These are phyloP conservation scores for Starmerella bacillaris DNA, from an alignment of 805 yeast species.

Conservation along the genomic window DNA sequence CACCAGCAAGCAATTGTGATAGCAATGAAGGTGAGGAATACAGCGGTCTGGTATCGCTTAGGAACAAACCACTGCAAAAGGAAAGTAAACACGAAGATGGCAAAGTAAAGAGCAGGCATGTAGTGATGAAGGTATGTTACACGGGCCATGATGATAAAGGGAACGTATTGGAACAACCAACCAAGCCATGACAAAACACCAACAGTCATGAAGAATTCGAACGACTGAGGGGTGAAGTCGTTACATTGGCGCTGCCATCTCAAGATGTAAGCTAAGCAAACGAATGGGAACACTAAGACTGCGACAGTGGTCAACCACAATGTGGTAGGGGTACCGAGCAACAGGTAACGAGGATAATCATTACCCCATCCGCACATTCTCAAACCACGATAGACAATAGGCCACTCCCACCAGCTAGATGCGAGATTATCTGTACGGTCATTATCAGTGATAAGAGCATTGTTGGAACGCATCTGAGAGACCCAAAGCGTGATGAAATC, in stretches of 20 bases:
- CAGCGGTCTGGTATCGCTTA: conserved; percentile 17
- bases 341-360: conserved; percentile 38
- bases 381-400: conserved; percentile 45
- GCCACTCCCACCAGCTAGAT: conserved; percentile 75
- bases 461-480: conserved; percentile 73
- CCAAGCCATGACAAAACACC: conserved; percentile 77
- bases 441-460: conserved; percentile 60
- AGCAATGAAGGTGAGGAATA: conserved; percentile 33
- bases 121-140: conserved; percentile 95
- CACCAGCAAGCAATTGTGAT: conserved; percentile 40
- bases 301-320: conserved; percentile 38
- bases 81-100: conserved; percentile 58
- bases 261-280: conserved; percentile 25
- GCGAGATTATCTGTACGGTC: conserved; percentile 58
- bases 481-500: conserved; percentile 57
- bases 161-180: conserved; percentile 76
- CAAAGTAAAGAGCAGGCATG: conserved; percentile 87
- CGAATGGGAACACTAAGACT: conserved; percentile 27
- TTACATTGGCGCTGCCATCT: conserved; percentile 47
- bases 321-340: conserved; percentile 46
- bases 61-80: conserved; percentile 32
- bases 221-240: conserved; percentile 27
- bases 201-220: conserved; percentile 35
- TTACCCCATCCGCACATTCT: conserved; percentile 62
- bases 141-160: conserved; percentile 86